Percentiles rank a stretch among this genome's conserved stretches.
These are phyloP conservation scores for Neopestalotiopsis sp. DNA, from an alignment of 2,329 filamentous ascomycete species.

Conservation along the genomic window DNA sequence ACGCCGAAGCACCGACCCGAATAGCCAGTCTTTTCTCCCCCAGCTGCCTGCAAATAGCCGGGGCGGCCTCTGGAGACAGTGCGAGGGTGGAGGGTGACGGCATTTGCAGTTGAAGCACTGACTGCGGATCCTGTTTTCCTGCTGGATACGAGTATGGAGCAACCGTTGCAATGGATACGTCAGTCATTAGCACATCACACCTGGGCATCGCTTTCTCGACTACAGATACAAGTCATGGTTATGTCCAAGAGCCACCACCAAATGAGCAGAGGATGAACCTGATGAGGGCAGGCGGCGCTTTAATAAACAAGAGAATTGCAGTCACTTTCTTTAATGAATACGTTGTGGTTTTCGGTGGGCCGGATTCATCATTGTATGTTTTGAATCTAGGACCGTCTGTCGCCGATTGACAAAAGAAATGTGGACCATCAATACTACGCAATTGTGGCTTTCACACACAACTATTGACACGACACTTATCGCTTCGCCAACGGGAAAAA, in stretches of 20 bases:
- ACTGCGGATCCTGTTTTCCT: neutral
- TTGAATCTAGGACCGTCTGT: neutral
- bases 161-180: neutral
- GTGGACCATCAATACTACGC: neutral
- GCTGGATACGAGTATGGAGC: neutral
- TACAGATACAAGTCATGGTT: neutral
- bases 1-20: neutral
- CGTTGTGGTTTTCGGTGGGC: neutral
- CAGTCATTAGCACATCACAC: neutral
- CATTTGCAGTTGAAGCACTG: neutral
- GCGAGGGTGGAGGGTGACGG: neutral
- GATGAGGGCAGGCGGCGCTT: neutral
- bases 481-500: neutral
- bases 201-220: neutral
- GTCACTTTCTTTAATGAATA: neutral
- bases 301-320: neutral
- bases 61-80: neutral
- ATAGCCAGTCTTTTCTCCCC: neutral
- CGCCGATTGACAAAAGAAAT: constrained; percentile 13
- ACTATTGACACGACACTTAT: neutral
- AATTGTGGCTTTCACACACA: neutral
- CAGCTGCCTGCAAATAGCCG: neutral
- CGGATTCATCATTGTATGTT: constrained; percentile 2
- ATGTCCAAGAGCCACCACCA: neutral
- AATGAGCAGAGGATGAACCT: neutral